Conservation (phyloP, 805 yeast species). For the Lachancea nothofagi region DNA sequence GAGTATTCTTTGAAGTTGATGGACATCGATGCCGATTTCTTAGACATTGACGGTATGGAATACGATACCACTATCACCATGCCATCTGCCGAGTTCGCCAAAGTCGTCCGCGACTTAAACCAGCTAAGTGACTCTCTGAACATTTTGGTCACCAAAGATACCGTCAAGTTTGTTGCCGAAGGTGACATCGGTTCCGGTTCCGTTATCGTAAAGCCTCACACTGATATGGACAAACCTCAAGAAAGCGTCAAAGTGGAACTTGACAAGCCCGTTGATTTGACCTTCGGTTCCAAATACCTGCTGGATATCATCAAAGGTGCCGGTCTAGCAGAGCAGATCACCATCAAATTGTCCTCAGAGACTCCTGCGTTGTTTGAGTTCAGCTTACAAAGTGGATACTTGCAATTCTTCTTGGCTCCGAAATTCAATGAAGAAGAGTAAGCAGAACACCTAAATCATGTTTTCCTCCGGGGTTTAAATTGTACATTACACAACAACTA, state of each 20-base stretch:
- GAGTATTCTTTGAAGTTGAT: slow-evolving; percentile 88
- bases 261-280: slow-evolving; percentile 79
- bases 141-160: slow-evolving; percentile 83
- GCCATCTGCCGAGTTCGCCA: slow-evolving; percentile 86
- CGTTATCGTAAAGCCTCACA: slow-evolving; percentile 76
- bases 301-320: slow-evolving; percentile 90
- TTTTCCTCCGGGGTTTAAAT: not conserved
- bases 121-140: slow-evolving; percentile 83
- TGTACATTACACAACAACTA: slow-evolving; percentile 10
- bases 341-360: slow-evolving; percentile 81
- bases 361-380: slow-evolving; percentile 94
- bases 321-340: slow-evolving; percentile 65
- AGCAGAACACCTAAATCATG: slow-evolving; percentile 4
- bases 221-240: slow-evolving; percentile 76
- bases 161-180: slow-evolving; percentile 81
- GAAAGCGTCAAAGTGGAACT: slow-evolving; percentile 69
- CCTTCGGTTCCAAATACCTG: slow-evolving; percentile 88
- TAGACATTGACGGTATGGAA: slow-evolving; percentile 90
- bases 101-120: slow-evolving; percentile 81
- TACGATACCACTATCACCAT: slow-evolving; percentile 79
- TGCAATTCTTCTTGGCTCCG: slow-evolving; percentile 95
- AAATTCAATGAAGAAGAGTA: slow-evolving; percentile 90
- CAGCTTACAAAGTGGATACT: slow-evolving; percentile 77
- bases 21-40: slow-evolving; percentile 94
- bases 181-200: slow-evolving; percentile 91